These are phyloP conservation scores for Phytophthora gonapodyides DNA, from an alignment of 352 stramenopile genomes.

Conservation along the genomic window DNA sequence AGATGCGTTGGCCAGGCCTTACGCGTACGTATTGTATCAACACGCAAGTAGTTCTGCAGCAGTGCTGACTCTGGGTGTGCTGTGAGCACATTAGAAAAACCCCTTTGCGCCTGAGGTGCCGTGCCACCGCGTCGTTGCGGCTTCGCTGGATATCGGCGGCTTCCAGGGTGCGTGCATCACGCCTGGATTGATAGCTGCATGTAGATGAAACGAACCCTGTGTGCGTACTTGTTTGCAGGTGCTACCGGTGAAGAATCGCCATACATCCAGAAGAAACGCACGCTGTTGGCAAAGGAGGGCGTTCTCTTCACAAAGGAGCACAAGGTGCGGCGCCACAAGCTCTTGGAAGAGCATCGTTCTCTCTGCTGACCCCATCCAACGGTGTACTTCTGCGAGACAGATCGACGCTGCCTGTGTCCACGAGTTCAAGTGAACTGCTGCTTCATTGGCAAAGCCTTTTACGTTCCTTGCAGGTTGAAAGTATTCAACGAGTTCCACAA, in stretches of 20 bases:
- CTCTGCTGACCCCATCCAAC: neutral
- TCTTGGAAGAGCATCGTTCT: neutral
- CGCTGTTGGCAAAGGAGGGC: constrained; percentile 63
- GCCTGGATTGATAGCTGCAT: neutral
- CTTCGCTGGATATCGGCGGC: constrained; percentile 64
- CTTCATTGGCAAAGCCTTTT: neutral
- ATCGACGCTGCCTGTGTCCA: constrained; percentile 55
- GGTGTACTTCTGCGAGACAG: constrained; percentile 24
- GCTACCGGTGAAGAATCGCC: constrained; percentile 61
- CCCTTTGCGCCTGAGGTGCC: constrained; percentile 79
- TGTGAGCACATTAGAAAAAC: constrained; percentile 57
- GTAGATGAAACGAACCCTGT: neutral
- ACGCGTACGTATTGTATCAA: constrained; percentile 44
- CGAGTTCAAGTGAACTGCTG: constrained; percentile 41
- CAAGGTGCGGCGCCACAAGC: constrained; percentile 44
- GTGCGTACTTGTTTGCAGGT: constrained; percentile 33
- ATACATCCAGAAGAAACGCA: constrained; percentile 72
- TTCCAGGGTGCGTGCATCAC: constrained; percentile 58
- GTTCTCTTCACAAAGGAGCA: constrained; percentile 61
- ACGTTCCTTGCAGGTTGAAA: too few relatives aligned
- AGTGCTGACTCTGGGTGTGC: too few relatives aligned
- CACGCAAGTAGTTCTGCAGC: neutral
- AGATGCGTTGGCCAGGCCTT: constrained; percentile 81
- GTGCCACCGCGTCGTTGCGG: constrained; percentile 81
- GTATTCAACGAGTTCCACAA: neutral